Evolutionary conservation across 495 filamentous ascomycete species (phyloP), one percentile per base, ranked within the genome.

Genomic region (Stereocaulon alpinum): DNA sequence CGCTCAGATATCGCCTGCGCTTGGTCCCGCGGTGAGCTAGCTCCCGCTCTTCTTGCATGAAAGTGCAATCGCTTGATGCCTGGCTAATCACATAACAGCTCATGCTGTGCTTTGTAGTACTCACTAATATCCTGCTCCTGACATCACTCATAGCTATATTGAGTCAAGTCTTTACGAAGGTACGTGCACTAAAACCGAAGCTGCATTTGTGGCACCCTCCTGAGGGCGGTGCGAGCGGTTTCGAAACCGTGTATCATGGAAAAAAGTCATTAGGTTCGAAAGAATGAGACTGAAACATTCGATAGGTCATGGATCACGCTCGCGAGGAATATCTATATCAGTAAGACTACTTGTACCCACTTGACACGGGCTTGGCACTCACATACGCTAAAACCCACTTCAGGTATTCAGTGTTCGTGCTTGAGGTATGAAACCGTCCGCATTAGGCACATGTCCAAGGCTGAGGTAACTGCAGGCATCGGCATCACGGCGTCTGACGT

Each of bases 131-230:
- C 57, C 78, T 96, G 15, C 77, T 96, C n/a, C 85, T 94, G 63
- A 93, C 91, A 42, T 92, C 88, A 17, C 76, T 95, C 59, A 93
- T 96, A 57, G 90, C 87, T 77, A 82, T 96, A 72, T 82, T 96
- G 63, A 92, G 87, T 64, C 91, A 94, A 76, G 89, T 84, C 67
- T 82, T 96, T 64, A 87, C 85, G 43, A 88, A 87, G 68, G 89
- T 96, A 69, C 75, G 85, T 75, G 29, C 42, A 22, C 55, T 42
- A 49, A 32, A 18, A 18, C 40, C 50, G 47, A 17, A 37, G 37
- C 57, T 20, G 60, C 42, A 57, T 42, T 48, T 56, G 48, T 40
- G 32, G 51, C 22, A 71, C 17, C 24, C 22, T 18, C 0, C 70
- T 10, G 75, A 81, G 63, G 76, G 79, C 14, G 27, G 51, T 60